phyloP scores from a whole-genome alignment of 257 asterid genomes.

The Ophiorrhiza pumila region DNA sequence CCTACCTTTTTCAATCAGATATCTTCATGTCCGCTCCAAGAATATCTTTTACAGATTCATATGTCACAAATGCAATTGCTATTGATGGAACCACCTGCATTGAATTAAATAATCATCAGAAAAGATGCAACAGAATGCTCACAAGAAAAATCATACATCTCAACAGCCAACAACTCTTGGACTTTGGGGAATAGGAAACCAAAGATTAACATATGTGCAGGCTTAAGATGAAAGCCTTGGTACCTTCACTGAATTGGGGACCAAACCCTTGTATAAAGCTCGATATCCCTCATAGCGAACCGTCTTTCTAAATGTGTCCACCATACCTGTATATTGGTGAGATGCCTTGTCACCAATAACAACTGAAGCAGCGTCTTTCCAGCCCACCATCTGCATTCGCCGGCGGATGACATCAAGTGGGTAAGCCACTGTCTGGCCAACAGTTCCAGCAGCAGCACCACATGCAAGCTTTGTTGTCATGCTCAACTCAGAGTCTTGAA shows the following conservation, averaged over 20 bases:
- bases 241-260: constrained; percentile 95
- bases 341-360: constrained; percentile 67
- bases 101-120: neutral
- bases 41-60: constrained; percentile 69
- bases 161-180: neutral
- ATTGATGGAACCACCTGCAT: constrained; percentile 84
- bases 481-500: constrained; percentile 70
- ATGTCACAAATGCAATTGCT: constrained; percentile 86
- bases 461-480: constrained; percentile 77
- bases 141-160: neutral
- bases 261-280: constrained; percentile 89
- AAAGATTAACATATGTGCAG: neutral
- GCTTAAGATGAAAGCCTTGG: neutral
- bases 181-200: neutral
- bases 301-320: constrained; percentile 87
- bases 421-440: constrained; percentile 92
- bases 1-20: constrained; percentile 48
- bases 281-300: constrained; percentile 74
- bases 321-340: constrained; percentile 75
- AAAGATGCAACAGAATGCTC: neutral
- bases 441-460: constrained; percentile 92
- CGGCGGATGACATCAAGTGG: constrained; percentile 94
- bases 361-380: constrained; percentile 75
- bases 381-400: constrained; percentile 98
- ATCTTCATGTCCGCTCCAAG: constrained; percentile 76